A percentile compares a stretch with the other conserved stretches of the same genome.
Evolutionary conservation across 1,139 yeast genomes (phyloP).

Genomic region (Yarrowia galli): DNA sequence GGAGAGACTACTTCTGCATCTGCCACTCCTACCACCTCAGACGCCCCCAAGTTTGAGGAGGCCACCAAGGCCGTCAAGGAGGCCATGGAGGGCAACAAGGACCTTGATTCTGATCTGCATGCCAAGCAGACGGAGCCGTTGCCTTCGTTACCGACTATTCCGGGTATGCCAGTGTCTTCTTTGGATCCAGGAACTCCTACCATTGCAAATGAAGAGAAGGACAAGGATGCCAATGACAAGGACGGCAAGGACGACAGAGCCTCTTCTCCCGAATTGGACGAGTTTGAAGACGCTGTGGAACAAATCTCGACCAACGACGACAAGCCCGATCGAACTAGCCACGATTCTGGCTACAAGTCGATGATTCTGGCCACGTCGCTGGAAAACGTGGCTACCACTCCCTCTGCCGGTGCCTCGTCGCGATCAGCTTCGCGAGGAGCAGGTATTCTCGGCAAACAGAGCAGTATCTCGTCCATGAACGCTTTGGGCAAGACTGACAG

Average conservation of each 20-base stretch:
- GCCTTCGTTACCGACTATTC: slow-evolving; percentile 12
- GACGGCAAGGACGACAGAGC: neutral
- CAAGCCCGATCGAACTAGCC: slow-evolving; percentile 1
- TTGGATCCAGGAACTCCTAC: slow-evolving; percentile 3
- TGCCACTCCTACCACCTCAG: slow-evolving; percentile 1
- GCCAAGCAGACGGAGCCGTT: slow-evolving; percentile 18
- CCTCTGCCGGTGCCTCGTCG: slow-evolving; percentile 2
- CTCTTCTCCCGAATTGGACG: slow-evolving; percentile 11
- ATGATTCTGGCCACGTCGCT: slow-evolving; percentile 18
- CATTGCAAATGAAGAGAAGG: neutral
- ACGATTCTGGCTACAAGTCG: slow-evolving; percentile 32
- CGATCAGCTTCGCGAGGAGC: slow-evolving; percentile 15
- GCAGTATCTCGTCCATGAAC: slow-evolving; percentile 19
- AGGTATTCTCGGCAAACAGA: slow-evolving; percentile 9
- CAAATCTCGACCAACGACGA: slow-evolving; percentile 20
- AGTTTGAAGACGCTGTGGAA: slow-evolving; percentile 28
- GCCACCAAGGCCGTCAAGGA: slow-evolving; percentile 1
- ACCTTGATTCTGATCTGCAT: neutral
- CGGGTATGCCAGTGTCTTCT: neutral
- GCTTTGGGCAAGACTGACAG: slow-evolving; percentile 21
- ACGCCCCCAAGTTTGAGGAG: slow-evolving; percentile 2
- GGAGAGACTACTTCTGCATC: neutral
- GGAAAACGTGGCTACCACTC: slow-evolving; percentile 8
- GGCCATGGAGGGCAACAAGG: slow-evolving; percentile 3
- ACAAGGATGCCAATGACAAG: neutral